Percentiles rank a stretch among this genome's conserved stretches.
These are phyloP conservation scores for Naematelia aurantialba DNA, from an alignment of 768 basidiomycete species.

Conservation along the genomic window DNA sequence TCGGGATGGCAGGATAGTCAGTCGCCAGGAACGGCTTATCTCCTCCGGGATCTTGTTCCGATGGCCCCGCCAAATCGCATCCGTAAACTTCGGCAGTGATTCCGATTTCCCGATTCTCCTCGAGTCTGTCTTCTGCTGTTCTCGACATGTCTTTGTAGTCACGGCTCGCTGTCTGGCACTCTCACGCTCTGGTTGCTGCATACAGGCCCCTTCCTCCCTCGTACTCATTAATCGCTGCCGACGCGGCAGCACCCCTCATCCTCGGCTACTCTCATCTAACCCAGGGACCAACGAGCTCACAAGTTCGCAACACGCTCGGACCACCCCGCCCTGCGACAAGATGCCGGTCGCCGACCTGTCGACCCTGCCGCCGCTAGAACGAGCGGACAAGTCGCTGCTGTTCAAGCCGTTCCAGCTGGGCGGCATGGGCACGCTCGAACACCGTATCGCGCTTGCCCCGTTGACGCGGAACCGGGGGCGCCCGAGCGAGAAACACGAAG, in stretches of 20 bases:
- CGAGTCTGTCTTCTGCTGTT: no score
- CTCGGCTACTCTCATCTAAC: no score
- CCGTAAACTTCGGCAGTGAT: background rate
- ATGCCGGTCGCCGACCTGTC: conserved; percentile 12
- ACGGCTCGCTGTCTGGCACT: no score
- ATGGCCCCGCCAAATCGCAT: background rate
- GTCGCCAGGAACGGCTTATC: background rate
- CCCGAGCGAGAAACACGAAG: background rate
- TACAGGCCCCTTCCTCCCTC: background rate
- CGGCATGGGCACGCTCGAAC: conserved; percentile 16
- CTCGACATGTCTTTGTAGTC: no score
- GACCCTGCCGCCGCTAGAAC: conserved; percentile 11
- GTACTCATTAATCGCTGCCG: no score
- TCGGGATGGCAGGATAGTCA: background rate
- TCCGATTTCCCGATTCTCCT: background rate
- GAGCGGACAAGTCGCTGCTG: conserved; percentile 9
- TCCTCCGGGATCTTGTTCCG: background rate
- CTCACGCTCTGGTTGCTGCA: no score
- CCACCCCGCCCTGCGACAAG: no score
- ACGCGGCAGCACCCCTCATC: no score
- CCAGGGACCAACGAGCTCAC: no score
- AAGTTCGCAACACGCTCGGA: no score
- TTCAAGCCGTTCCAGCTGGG: conserved; percentile 18
- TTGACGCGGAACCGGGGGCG: conserved; percentile 36
- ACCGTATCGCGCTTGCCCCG: conserved; percentile 47